Evolutionary conservation across 2,329 filamentous ascomycete genomes (phyloP), one percentile per base, ranked within the genome.

Genomic region (Cytospora paraplurivora): DNA sequence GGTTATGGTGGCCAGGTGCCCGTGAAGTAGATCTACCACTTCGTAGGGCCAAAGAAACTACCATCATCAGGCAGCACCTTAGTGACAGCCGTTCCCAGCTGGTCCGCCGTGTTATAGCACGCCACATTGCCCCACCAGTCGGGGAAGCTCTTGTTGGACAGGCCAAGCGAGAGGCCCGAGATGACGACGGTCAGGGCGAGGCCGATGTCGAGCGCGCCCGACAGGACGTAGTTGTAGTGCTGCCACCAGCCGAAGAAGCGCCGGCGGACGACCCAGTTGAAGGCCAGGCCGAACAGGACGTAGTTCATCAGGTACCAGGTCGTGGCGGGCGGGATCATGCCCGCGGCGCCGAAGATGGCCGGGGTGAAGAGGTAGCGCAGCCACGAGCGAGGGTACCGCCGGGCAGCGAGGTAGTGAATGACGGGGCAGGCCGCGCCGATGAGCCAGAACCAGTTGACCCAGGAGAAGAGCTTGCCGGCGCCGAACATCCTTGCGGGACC

Each of bases 191-290:
- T 63, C 35, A 85, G 77, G 1, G 79, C 80, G 44, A 83, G 73
- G n/a, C 81, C 82, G 15, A 77, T 75, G 67, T 85, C 82, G 54
- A 85, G 70, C 3, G 78, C 82, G 0, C 82, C 82, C 7, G 81
- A 82, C 0, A 81, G 77, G 59, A 85, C 76, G 68, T 84, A 85
- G 71, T 85, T 85, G 71, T 82, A 85, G 64, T 79, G 76, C 69
- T 78, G 77, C 82, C 82, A 85, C 82, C 82, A 84, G 6, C 79
- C 81, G 11, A 75, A 74, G 71, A 74, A 81, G 56, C 76, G 74
- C 67, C 78, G 75, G 54, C 76, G 76, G 65, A 85, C 80, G 57
- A 72, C 75, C 65, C 78, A 79, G 66, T 85, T 82, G 71, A 84
- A 85, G 41, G 82, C 62, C 35, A 77, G 76, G 0, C 82, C 82